Percentiles rank a stretch among this genome's conserved stretches.
phyloP scores from a whole-genome alignment of 2,329 filamentous ascomycete genomes.

The Erysiphe pulchra region DNA sequence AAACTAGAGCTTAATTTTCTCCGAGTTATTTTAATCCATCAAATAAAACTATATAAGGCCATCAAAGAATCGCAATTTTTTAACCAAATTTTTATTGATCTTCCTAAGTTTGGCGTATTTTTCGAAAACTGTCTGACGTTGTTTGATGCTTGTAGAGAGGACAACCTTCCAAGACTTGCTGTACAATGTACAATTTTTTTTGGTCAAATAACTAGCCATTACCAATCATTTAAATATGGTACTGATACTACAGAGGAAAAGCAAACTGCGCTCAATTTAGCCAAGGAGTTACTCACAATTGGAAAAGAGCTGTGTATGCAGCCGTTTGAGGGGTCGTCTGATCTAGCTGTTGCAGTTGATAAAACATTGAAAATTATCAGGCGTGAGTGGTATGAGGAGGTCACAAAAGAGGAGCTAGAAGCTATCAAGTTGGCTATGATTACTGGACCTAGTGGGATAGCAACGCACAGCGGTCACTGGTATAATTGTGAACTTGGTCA shows the following conservation, averaged over 20 bases:
- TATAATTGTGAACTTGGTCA: conserved; percentile 31
- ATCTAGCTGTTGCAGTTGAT: conserved; percentile 11
- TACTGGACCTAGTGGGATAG: conserved; percentile 19
- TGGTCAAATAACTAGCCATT: conserved; percentile 3
- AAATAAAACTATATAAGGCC: too few relatives aligned
- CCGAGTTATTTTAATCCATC: too few relatives aligned
- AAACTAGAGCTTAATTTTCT: too few relatives aligned
- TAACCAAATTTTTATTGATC: too few relatives aligned
- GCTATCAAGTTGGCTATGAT: conserved; percentile 26
- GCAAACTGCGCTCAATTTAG: conserved; percentile 2
- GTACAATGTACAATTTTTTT: conserved; percentile 15
- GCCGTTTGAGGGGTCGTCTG: conserved; percentile 11
- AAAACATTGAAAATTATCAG: conserved; percentile 11
- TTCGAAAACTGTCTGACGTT: too few relatives aligned
- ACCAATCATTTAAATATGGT: conserved; percentile 1
- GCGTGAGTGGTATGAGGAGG: conserved; percentile 16
- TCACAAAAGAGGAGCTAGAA: conserved; percentile 20
- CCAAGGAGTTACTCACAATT: conserved; percentile 10
- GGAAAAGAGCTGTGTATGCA: conserved; percentile 14
- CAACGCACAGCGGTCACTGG: conserved; percentile 30
- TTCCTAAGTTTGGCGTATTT: too few relatives aligned
- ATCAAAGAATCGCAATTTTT: too few relatives aligned
- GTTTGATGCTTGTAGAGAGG: conserved; percentile 5
- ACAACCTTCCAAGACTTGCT: conserved; percentile 15
- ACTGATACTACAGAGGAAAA: conserved; percentile 2